Percentiles rank a stretch among this genome's conserved stretches.
These are phyloP conservation scores for Linnemannia elongata DNA, from an alignment of 192 early-diverging fungal genomes.

Conservation along the genomic window DNA sequence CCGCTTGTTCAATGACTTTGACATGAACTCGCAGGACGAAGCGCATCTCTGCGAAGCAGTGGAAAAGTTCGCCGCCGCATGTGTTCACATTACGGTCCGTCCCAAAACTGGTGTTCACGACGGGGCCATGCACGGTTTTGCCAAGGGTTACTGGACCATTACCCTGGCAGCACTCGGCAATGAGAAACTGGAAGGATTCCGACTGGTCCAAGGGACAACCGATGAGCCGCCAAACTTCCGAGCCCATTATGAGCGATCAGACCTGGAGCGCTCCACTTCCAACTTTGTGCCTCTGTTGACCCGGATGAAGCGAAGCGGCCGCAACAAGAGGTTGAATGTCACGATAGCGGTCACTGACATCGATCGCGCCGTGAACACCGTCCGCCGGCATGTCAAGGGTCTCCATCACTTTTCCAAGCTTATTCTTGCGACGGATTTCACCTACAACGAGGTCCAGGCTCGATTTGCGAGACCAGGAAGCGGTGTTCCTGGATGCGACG, in stretches of 20 bases:
- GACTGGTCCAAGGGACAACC: neutral
- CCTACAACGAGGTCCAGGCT: neutral
- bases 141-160: slow-evolving; percentile 3
- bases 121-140: neutral
- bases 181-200: neutral
- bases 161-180: neutral
- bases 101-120: neutral
- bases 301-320: neutral
- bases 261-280: neutral
- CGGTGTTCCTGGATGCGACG: neutral
- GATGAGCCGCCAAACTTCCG: neutral
- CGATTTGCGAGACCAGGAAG: neutral
- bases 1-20: neutral
- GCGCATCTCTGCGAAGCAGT: neutral
- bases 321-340: neutral
- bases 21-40: neutral
- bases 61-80: neutral
- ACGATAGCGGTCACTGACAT: neutral
- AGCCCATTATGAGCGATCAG: slow-evolving; percentile 1
- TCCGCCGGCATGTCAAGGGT: slow-evolving; percentile 3
- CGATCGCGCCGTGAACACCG: neutral
- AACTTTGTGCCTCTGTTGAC: neutral
- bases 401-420: slow-evolving; percentile 2
- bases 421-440: neutral
- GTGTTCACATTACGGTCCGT: neutral